phyloP scores from a whole-genome alignment of 2,329 filamentous ascomycete species.

The Trichothecium sympodiale region DNA sequence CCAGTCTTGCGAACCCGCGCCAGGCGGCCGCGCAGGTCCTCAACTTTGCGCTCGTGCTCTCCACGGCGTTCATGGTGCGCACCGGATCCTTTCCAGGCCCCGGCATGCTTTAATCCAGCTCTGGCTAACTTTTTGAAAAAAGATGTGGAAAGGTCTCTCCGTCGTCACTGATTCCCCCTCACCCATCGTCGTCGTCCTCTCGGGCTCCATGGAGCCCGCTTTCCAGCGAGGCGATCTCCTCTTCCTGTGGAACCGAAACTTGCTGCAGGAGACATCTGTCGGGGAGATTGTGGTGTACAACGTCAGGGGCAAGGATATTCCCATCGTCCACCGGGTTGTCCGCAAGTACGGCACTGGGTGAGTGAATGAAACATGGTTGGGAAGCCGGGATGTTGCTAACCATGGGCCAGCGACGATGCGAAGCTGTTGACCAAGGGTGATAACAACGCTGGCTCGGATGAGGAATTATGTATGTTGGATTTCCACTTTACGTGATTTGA shows the following conservation, averaged over 20 bases:
- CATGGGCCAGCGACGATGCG: conserved; percentile 34
- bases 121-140: conserved; percentile 9
- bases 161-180: conserved; percentile 65
- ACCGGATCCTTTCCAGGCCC: too few relatives aligned
- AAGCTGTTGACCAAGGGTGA: conserved; percentile 92
- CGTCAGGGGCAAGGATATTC: conserved; percentile 86
- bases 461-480: conserved; percentile 40
- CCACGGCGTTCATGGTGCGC: conserved; percentile 77
- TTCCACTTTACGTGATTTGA: neutral
- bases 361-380: conserved; percentile 10
- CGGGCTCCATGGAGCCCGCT: conserved; percentile 74
- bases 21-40: conserved; percentile 73
- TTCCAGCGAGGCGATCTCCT: conserved; percentile 70
- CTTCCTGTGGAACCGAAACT: conserved; percentile 65
- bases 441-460: conserved; percentile 91
- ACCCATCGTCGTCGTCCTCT: conserved; percentile 75
- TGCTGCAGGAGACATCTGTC: conserved; percentile 42
- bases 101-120: neutral
- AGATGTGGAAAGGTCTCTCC: conserved; percentile 83
- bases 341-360: conserved; percentile 56
- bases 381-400: neutral
- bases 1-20: conserved; percentile 61
- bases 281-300: conserved; percentile 59
- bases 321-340: conserved; percentile 90
- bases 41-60: conserved; percentile 84